Percentiles rank a stretch among this genome's conserved stretches.
Evolutionary conservation across 2,329 filamentous ascomycete genomes (phyloP).

Genomic region (Penicillium brasilianum): DNA sequence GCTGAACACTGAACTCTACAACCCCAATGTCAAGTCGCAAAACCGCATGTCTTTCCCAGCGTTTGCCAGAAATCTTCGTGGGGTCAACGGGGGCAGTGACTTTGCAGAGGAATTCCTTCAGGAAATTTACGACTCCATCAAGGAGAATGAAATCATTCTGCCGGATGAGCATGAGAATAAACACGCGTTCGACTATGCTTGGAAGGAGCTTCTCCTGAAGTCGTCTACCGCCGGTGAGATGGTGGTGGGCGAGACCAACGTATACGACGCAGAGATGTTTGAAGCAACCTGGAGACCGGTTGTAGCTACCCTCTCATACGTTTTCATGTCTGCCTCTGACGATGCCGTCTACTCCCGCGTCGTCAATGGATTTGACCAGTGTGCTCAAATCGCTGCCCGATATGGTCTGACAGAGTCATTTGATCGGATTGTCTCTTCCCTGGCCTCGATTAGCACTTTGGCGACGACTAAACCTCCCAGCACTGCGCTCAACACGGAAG

Average conservation of each 20-base stretch:
- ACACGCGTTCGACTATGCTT: slow-evolving; percentile 95
- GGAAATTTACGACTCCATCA: slow-evolving; percentile 89
- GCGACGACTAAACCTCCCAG: slow-evolving; percentile 76
- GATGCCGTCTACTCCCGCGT: slow-evolving; percentile 94
- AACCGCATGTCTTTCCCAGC: slow-evolving; percentile 84
- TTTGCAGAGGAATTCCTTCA: slow-evolving; percentile 84
- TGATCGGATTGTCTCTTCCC: slow-evolving; percentile 88
- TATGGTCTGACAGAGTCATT: slow-evolving; percentile 84
- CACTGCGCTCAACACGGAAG: slow-evolving; percentile 90
- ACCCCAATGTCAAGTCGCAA: slow-evolving; percentile 76
- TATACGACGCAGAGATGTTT: slow-evolving; percentile 98
- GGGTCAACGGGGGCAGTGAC: slow-evolving; percentile 83
- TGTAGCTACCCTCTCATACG: slow-evolving; percentile 91
- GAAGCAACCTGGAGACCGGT: slow-evolving; percentile 94
- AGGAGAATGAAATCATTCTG: slow-evolving; percentile 90
- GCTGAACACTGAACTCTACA: slow-evolving; percentile 96
- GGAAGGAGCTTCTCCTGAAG: slow-evolving; percentile 91
- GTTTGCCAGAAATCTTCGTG: slow-evolving; percentile 87
- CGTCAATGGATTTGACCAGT: slow-evolving; percentile 94
- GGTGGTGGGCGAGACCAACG: slow-evolving; percentile 83
- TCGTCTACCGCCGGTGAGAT: slow-evolving; percentile 76
- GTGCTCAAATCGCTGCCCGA: slow-evolving; percentile 85
- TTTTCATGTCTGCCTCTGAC: slow-evolving; percentile 98
- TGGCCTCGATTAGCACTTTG: slow-evolving; percentile 88
- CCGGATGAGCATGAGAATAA: slow-evolving; percentile 97